Conservation (phyloP, 352 stramenopile species). For the Globisporangium paddicum region DNA sequence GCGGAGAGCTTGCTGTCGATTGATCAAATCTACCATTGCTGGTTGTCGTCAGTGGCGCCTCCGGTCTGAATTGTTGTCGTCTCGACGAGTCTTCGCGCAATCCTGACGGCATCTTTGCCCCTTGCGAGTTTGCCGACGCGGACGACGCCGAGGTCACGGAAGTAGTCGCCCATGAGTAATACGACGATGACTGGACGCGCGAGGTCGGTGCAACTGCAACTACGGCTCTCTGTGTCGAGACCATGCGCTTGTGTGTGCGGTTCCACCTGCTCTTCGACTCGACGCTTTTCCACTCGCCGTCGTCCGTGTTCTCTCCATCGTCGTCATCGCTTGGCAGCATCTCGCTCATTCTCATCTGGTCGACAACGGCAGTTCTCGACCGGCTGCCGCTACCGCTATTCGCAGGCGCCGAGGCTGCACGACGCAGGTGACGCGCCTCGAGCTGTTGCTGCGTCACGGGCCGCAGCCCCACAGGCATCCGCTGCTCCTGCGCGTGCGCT, state of each 20-base stretch:
- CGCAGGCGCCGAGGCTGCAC: not conserved
- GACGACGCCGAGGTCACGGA: constrained; percentile 3
- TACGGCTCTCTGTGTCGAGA: not conserved
- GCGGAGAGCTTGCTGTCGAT: not conserved
- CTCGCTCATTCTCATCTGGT: not conserved
- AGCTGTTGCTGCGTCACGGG: constrained; percentile 17
- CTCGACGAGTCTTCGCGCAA: constrained; percentile 2
- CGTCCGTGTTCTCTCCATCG: not conserved
- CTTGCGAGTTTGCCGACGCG: not conserved
- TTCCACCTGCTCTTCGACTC: constrained; percentile 12
- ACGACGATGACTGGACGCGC: not conserved
- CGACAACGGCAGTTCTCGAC: not conserved
- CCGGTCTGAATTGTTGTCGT: not conserved
- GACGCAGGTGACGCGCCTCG: constrained; percentile 8
- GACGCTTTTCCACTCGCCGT: constrained; percentile 14
- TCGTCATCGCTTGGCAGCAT: not conserved
- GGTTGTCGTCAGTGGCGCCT: not conserved
- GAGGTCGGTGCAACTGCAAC: not conserved
- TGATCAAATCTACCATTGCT: not conserved
- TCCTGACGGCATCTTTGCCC: not conserved
- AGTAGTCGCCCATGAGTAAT: constrained; percentile 12
- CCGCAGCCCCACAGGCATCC: constrained; percentile 7
- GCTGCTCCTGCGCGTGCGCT: not conserved
- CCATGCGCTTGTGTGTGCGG: constrained; percentile 8
- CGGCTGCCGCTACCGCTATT: too few relatives aligned